These are phyloP conservation scores for Neurospora intermedia DNA, from an alignment of 495 filamentous ascomycete species.

Conservation along the genomic window DNA sequence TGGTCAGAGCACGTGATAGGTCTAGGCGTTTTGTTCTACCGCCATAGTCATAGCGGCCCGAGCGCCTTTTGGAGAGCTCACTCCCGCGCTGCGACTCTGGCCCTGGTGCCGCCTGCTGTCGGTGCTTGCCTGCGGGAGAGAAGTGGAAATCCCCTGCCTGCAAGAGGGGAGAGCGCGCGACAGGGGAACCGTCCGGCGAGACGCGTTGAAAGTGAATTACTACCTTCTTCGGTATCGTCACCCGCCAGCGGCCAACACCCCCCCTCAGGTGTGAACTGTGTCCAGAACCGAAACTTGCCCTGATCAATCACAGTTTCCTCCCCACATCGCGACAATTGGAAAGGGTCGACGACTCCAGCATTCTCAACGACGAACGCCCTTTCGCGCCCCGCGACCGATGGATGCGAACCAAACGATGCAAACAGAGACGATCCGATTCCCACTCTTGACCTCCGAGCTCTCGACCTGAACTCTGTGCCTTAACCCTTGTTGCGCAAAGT, in stretches of 20 bases:
- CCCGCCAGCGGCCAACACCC: neutral
- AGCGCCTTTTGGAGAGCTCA: neutral
- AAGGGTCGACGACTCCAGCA: neutral
- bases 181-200: neutral
- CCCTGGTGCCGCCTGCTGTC: neutral
- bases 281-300: neutral
- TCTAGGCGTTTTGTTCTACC: neutral
- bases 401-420: neutral
- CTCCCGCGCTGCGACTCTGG: neutral
- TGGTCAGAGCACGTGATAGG: neutral
- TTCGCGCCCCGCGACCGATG: neutral
- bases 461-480: neutral
- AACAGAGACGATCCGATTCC: neutral
- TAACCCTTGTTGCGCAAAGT: neutral
- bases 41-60: neutral
- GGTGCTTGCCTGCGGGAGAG: neutral
- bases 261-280: neutral
- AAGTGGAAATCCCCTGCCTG: neutral
- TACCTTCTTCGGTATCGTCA: neutral
- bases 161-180: neutral
- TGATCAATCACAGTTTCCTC: neutral
- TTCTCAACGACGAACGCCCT: neutral
- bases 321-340: neutral
- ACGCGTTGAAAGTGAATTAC: neutral
- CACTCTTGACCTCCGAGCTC: neutral